These are phyloP conservation scores for Xylaria sp. DNA, from an alignment of 2,329 filamentous ascomycete genomes.

Conservation along the genomic window DNA sequence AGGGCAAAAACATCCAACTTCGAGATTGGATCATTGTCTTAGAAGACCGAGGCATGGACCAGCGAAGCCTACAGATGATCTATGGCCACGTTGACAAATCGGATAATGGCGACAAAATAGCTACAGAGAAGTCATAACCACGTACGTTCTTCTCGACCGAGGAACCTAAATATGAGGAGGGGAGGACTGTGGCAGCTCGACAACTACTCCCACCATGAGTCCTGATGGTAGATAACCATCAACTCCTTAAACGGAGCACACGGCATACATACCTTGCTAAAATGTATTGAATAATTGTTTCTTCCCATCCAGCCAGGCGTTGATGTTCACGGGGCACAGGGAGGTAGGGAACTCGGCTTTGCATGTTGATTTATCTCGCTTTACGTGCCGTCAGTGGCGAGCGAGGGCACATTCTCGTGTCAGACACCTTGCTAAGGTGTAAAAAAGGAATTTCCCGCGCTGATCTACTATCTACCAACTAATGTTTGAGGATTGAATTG, in stretches of 20 bases:
- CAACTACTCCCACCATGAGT: background rate
- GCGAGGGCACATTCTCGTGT: conserved; percentile 12
- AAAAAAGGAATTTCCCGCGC: conserved; percentile 6
- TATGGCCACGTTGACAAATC: conserved; percentile 64
- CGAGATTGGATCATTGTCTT: conserved; percentile 83
- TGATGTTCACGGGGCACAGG: conserved; percentile 43
- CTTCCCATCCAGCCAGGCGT: conserved; percentile 47
- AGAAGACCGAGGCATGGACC: conserved; percentile 79
- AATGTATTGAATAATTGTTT: conserved; percentile 43
- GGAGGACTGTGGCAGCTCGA: background rate
- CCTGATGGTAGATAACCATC: background rate
- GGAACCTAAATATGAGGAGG: background rate
- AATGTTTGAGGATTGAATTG: conserved; percentile 7
- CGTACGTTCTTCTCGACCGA: background rate
- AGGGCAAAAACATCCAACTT: conserved; percentile 82
- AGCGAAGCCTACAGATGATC: conserved; percentile 68
- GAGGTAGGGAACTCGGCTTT: conserved; percentile 37
- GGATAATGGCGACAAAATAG: conserved; percentile 45
- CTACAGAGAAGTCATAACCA: conserved; percentile 33
- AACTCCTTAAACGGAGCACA: conserved; percentile 1
- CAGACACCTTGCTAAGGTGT: conserved; percentile 4
- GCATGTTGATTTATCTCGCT: conserved; percentile 35
- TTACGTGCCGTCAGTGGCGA: conserved; percentile 24
- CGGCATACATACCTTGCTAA: conserved; percentile 30
- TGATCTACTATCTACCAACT: conserved; percentile 17